These are phyloP conservation scores for Pseudophaeomoniella oleicola DNA, from an alignment of 2,329 filamentous ascomycete genomes.

Conservation along the genomic window DNA sequence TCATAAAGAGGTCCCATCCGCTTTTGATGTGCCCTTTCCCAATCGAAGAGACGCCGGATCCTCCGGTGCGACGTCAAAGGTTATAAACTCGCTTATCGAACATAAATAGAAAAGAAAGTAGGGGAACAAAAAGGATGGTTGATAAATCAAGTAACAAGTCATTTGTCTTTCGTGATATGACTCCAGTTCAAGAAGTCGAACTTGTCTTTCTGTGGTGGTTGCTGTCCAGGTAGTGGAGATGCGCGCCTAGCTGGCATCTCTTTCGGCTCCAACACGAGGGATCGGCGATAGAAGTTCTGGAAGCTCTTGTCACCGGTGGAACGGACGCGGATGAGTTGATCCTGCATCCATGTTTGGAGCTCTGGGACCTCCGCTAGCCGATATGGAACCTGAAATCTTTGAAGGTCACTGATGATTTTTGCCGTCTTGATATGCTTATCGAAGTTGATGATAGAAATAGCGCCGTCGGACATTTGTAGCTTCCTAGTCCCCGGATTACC, in stretches of 20 bases:
- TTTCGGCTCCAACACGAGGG: conserved; percentile 62
- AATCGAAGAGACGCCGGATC: too few species aligned
- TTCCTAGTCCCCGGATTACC: conserved; percentile 79
- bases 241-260: conserved; percentile 12
- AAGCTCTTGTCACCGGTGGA: conserved; percentile 46
- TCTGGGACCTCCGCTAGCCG: conserved; percentile 69
- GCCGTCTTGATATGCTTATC: conserved; percentile 93
- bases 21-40: too few species aligned
- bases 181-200: conserved; percentile 40
- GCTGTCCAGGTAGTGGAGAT: conserved; percentile 6
- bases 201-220: conserved; percentile 24
- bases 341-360: conserved; percentile 83
- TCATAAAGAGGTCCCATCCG: too few species aligned
- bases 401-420: conserved; percentile 88
- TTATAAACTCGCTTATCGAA: too few species aligned
- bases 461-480: conserved; percentile 49
- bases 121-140: too few species aligned
- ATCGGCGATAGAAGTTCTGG: conserved; percentile 65
- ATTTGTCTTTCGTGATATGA: conserved; percentile 25
- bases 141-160: not conserved
- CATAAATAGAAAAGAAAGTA: too few species aligned
- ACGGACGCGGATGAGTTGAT: conserved; percentile 64
- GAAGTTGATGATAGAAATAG: conserved; percentile 82
- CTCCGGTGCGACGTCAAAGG: too few species aligned
- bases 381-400: conserved; percentile 92